These are phyloP conservation scores for Camelina hispida DNA, from an alignment of 345 rosid species.

Conservation along the genomic window DNA sequence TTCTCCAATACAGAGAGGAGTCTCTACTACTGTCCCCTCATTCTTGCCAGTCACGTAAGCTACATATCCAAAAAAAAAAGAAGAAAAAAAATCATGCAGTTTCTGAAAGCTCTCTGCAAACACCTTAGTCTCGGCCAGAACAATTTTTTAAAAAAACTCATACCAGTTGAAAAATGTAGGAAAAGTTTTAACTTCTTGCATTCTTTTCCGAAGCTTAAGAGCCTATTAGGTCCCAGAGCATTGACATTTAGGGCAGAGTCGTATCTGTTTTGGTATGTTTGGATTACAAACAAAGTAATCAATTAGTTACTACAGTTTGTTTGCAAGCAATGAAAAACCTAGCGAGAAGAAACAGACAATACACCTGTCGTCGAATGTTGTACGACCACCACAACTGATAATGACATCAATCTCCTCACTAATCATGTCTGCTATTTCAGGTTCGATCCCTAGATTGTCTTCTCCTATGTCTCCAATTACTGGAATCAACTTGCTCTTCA, in stretches of 20 bases:
- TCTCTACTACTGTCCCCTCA: conserved; percentile 49
- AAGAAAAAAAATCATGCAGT: background rate
- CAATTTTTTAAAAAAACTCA: background rate
- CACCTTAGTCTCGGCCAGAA: background rate
- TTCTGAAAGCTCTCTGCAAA: conserved; percentile 21
- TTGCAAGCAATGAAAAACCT: background rate
- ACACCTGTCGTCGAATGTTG: conserved; percentile 53
- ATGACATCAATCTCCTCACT: conserved; percentile 61
- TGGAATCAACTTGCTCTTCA: conserved; percentile 49
- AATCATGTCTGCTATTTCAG: conserved; percentile 31
- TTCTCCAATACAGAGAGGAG: conserved; percentile 38
- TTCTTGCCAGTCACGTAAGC: conserved; percentile 72
- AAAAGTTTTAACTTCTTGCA: conserved; percentile 50
- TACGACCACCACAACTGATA: conserved; percentile 68
- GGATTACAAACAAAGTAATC: background rate
- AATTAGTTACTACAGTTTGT: background rate
- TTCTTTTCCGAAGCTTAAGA: conserved; percentile 51
- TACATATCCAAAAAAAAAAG: conserved; percentile 6
- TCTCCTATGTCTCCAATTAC: conserved; percentile 42
- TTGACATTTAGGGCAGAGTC: conserved; percentile 61
- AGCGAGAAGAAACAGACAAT: background rate
- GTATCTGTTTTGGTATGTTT: conserved; percentile 39
- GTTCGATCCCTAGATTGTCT: conserved; percentile 33
- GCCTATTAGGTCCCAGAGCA: conserved; percentile 56
- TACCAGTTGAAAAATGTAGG: conserved; percentile 75